Base-by-base conservation (phyloP, 2,329 filamentous ascomycete species). In the Botrytis porri region DNA sequence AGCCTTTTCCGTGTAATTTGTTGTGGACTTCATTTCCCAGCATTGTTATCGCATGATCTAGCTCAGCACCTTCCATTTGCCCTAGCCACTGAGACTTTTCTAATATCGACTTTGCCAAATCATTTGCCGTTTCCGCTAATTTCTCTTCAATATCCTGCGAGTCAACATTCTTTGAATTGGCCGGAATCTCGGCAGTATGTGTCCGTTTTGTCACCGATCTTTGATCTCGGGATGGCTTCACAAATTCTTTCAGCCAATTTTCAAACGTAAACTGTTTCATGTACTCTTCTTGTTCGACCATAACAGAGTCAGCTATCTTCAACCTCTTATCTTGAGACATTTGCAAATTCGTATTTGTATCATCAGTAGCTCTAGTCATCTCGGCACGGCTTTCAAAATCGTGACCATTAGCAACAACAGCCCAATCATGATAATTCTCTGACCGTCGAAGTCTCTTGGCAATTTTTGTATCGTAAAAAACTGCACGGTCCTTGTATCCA, bases 121-220 rank as follows among this genome's bases (percentile, higher is more conserved):
- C n/a, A 18, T 22, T 20, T 9, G 67, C 57, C 20, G 41, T 14
- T 20, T 62, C 57, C 5, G 14, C 61, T 6, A 70, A 20, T 37
- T 61, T 62, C 22, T 70, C 39, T 62, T 70, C 32, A 29, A 61
- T 70, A 39, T 62, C 57, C 12, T 37, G 37, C 14, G 54, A 41
- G 32, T 45, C 12, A 57, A 57, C 51, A 57, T 6, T 57, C 51
- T 57, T 5, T 18, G n/a, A 18, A 5, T 18, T 57, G n/a, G 51
- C n/a, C 6, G n/a, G 51, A 29, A 29, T 7, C 51, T 57, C 51
- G 51, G 51, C 14, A 57, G 5, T 57, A n/a, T 57, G 14, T 29
- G 14, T 29, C 51, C 25, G 29, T 57, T 1, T 29, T 29, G 29
- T 16, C 51, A 16, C 51, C 8, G n/a, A 8, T 29, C 51, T 57